Base-by-base conservation (phyloP, 1,284 basidiomycete species). In the Puccinia coronata region DNA sequence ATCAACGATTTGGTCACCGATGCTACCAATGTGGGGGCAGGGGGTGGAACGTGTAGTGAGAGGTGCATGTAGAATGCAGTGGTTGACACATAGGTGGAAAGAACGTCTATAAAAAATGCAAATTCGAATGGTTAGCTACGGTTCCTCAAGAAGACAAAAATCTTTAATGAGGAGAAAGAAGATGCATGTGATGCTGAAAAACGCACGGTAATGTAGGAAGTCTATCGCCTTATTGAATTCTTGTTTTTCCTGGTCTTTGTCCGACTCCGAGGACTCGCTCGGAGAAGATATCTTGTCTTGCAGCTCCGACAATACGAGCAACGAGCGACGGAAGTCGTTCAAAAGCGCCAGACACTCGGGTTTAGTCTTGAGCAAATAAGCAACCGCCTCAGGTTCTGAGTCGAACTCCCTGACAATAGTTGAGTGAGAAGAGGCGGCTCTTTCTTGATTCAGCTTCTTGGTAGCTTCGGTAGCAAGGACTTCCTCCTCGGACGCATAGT, bases 401-500 rank as follows among this genome's bases (percentile, higher is more conserved):
- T 71, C 39, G 49, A 80, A 80, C 16, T 74, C 72, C n/a, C 47
- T 57, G 16, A 57, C 51, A 4, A 43, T 28, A 59, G 49, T 74
- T 59, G 72, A 74, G 28, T 55, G 31, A 39, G 53, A 59, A 43
- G 55, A 39, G 9, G 72, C 39, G 25, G 28, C 11, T 67, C 63
- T 20, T 14, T 55, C 39, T 55, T 79, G 47, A n/a, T 79, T 51
- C 8, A 67, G 51, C 41, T 80, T 69, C 41, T 67, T n/a, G 18
- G 53, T 63, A 28, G 39, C 31, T 71, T 72, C 28, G 41, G 51
- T 49, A 31, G 51, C 69, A 31, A 41, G 51, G 20, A 80, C n/a
- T 57, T 80, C 78, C 18, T 67, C 65, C 4, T 80, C 78, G 43
- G 78, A 80, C 14, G 78, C 78, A 71, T 72, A 80, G 43, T 80